Conservation (phyloP, 1,284 basidiomycete genomes). For the Volvariella surrecta region DNA sequence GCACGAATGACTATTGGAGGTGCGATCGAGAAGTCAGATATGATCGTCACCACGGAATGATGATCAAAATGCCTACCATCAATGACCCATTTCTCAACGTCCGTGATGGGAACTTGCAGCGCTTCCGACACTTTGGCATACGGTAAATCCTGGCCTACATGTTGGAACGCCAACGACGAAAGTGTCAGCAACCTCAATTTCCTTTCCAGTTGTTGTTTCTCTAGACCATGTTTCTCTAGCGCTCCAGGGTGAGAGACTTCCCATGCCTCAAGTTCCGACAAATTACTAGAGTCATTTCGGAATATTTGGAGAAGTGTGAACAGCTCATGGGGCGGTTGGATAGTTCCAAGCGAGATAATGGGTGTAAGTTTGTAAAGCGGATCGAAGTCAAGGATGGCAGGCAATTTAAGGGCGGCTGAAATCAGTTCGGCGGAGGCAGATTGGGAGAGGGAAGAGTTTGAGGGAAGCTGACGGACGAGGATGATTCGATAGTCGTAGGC, state of each 20-base stretch:
- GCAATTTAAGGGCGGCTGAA: conserved; percentile 60
- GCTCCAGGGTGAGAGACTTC: conserved; percentile 38
- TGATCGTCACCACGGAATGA: neutral
- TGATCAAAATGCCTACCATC: conserved; percentile 52
- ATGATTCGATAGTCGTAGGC: conserved; percentile 60
- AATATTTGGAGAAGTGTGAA: conserved; percentile 68
- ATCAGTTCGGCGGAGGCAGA: conserved; percentile 55
- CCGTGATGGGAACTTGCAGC: conserved; percentile 55
- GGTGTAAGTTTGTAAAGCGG: conserved; percentile 72
- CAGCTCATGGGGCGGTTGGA: conserved; percentile 54
- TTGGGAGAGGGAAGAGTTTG: conserved; percentile 39
- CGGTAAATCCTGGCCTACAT: conserved; percentile 68
- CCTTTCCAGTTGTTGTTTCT: conserved; percentile 51
- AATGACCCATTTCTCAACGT: conserved; percentile 90
- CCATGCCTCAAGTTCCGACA: conserved; percentile 64
- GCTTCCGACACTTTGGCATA: conserved; percentile 70
- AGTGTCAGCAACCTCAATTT: conserved; percentile 82
- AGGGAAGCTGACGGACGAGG: conserved; percentile 51
- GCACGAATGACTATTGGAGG: conserved; percentile 67
- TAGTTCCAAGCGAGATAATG: conserved; percentile 38
- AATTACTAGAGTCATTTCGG: conserved; percentile 42
- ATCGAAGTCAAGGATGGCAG: conserved; percentile 74
- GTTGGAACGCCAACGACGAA: conserved; percentile 69
- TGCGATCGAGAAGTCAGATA: conserved; percentile 2
- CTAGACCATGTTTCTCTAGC: conserved; percentile 54